Evolutionary conservation across 345 rosid species (phyloP), one percentile per base, ranked within the genome.

Genomic region (Dimocarpus longan): DNA sequence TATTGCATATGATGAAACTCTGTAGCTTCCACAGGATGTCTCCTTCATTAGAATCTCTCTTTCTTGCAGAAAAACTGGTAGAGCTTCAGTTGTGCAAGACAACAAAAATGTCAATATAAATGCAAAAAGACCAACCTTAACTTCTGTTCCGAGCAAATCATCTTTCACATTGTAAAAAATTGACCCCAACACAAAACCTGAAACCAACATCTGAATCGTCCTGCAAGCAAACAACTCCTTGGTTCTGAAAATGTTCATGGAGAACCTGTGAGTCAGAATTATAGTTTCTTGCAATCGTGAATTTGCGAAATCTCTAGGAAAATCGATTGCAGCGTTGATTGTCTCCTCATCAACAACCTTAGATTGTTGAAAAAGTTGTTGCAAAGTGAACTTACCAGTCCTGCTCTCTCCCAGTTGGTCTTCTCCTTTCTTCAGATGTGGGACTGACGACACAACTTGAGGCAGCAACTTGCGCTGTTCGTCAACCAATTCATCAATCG

Each of bases 21-120:
- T 85, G 82, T 96, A 94, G 85, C 97, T 91, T 67, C 97, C 98
- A 63, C 88, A 75, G 1, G 98, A 92, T 7, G 94, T 95, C 75
- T 95, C 99, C 83, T 85, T 93, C 91, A 92, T 89, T 6, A 96
- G 90, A 80, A 96, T 96, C 86, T 96, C 92, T 82, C 97, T 89
- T 71, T 96, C 99, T 88, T 93, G 97, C 62, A 94, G 80, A 78
- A 94, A 96, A 37, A 94, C 85, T 5, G 99, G 99, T 15, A 96
- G 90, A 50, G 97, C 98, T 86, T 96, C 98, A 66, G 92, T 90
- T 70, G 97, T 89, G 85, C 89, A 86, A 43, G 99, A 90, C 9
- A 96, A 84, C 89, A 94, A 80, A 85, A 94, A 94, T 11, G 98
- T 96, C 75, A 96, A 77, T 82, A 91, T 88, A 79, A 96, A 96